phyloP scores from a whole-genome alignment of 2,329 filamentous ascomycete species.

The Exophiala sideris region DNA sequence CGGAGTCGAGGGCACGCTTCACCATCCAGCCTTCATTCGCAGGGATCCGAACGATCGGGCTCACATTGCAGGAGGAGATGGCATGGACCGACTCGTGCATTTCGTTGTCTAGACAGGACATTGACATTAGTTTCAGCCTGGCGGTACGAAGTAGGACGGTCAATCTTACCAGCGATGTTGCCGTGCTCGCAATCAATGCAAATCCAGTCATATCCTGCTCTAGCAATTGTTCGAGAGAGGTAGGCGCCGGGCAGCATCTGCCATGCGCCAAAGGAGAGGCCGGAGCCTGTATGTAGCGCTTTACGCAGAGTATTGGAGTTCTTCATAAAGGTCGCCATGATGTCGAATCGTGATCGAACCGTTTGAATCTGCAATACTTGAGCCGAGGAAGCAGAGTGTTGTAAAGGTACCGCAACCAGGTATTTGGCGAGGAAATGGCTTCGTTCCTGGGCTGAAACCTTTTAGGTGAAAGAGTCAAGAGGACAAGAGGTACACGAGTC shows the following conservation, averaged over 20 bases:
- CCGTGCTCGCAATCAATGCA: conserved; percentile 56
- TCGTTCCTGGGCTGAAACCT: no score
- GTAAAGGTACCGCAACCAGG: no score
- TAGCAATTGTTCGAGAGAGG: conserved; percentile 51
- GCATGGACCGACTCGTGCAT: conserved; percentile 57
- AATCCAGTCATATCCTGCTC: conserved; percentile 53
- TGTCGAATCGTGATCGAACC: not conserved
- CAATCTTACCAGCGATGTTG: conserved; percentile 49
- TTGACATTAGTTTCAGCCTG: conserved; percentile 3
- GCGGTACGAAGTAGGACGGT: not conserved
- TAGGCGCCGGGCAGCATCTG: conserved; percentile 58
- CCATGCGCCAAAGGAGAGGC: conserved; percentile 55
- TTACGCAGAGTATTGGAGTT: conserved; percentile 53
- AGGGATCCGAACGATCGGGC: conserved; percentile 48
- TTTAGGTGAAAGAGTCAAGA: no score
- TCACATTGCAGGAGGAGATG: conserved; percentile 41
- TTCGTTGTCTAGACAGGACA: conserved; percentile 30
- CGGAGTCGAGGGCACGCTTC: conserved; percentile 58
- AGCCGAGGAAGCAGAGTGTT: not conserved
- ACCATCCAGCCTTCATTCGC: conserved; percentile 62
- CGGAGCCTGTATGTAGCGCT: conserved; percentile 46
- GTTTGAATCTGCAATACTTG: not conserved
- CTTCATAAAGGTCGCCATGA: conserved; percentile 44
- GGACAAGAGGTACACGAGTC: no score
- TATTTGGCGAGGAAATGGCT: no score